Base-by-base conservation (phyloP, 2,329 filamentous ascomycete genomes). In the Penicillium thymicola region DNA sequence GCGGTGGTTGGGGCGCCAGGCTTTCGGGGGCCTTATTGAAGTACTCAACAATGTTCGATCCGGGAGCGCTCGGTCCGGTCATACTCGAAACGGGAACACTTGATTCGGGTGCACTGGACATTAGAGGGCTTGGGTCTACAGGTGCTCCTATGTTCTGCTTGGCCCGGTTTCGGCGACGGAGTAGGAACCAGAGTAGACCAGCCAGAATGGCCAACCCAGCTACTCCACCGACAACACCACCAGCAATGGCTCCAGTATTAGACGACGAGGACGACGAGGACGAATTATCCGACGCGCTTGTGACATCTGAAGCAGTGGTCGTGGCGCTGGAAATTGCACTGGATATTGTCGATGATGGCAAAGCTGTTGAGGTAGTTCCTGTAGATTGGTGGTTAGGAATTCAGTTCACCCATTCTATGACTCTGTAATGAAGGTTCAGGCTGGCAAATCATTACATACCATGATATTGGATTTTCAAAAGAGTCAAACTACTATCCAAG, bases 181-280 rank as follows among this genome's bases (percentile, higher is more conserved):
- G 28, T 21, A 63, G n/a, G 23, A 60, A 64, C 57, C 59, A 62
- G 14, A 63, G 13, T 6, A 64, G 38, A 5, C 34, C 59, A 27
- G 41, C 25, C 32, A 64, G 50, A 2, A 64, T 34, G 3, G 57
- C 57, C 23, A 62, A 5, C 1, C 52, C 62, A 9, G 55, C 62
- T 10, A 64, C 62, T 4, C 61, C 62, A 11, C 62, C 61, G 5
- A 64, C 55, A 2, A 64, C 57, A 5, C 62, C 61, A 14, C 62
- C 62, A 11, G 57, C 54, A 46, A 56, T 56, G 5, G 48, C 48
- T 5, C 48, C 48, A 7, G 48, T 52, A 41, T 56, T 23, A 5
- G 51, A 54, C 10, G 52, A 55, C 0, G 32, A 54, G 5, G 53
- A 55, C 0, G 34, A 30, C 4, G 54, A 52, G 4, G 54, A 52